Evolutionary conservation across 75 land plant genomes (phyloP), one percentile per base, ranked within the genome.

Genomic region (Azolla pinnata): DNA sequence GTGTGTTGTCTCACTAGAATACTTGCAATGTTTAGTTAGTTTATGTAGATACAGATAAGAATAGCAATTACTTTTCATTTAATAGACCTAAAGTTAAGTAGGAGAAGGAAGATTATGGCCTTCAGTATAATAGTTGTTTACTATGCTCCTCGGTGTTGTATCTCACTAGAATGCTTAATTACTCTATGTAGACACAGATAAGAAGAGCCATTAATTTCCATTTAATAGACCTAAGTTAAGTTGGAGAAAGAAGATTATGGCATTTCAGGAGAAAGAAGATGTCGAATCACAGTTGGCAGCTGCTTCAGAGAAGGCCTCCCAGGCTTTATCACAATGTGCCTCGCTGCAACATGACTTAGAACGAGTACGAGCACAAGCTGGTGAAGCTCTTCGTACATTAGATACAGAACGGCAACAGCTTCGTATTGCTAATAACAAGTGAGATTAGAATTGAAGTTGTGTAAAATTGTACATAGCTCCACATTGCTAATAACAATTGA

Each of bases 211-310:
- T n/a, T n/a, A n/a, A n/a, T n/a, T n/a, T n/a, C n/a, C n/a, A n/a
- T n/a, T n/a, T n/a, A 47, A 47, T 16, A 47, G 50, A 18, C 10
- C 20, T 3, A 9, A 20, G 4, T 47, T 47, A 9, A 3, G 50
- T 18, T 16, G 10, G 38, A 49, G 78, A 54, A 5, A 14, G 53
- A 30, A 56, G 50, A 17, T 60, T 2, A 30, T 47, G 35, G 26
- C 1, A 33, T 61, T 75, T 25, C 74, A 90, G 96, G 96, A 88
- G 68, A 88, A 83, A 67, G 99, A 93, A 57, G 99, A 93, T 55
- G 38, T 88, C 54, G 99, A 85, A 70, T 65, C 64, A 55, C 75
- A 68, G 34, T 56, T 85, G 40, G 66, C 55, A 10, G 84, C 73
- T 19, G 70, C 76, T 4, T 80, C 53, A 59, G 81, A 72, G 51